Base-by-base conservation (phyloP, 140 eudicot genomes). In the Senecio squalidus region DNA sequence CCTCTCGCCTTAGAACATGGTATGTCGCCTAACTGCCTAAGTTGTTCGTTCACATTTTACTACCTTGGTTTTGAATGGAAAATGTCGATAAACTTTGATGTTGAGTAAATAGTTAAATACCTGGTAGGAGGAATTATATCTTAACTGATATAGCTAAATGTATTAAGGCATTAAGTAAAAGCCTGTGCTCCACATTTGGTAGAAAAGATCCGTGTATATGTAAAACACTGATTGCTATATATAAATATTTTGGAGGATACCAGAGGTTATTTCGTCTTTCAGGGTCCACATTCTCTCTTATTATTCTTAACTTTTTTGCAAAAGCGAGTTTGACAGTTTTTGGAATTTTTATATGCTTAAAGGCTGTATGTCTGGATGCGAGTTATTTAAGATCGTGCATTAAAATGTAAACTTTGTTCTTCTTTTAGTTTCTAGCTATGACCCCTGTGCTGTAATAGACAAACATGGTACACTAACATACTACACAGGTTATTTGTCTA, bases 111-210 rank as follows among this genome's bases (percentile, higher is more conserved):
- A n/a, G n/a, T n/a, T n/a, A n/a, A n/a, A n/a, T n/a, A n/a, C n/a
- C n/a, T 9, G 43, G 15, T 36, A 36, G 43, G 15, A 15, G 13
- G 43, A 36, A 36, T 36, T 2, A 9, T 13, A 10, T 5, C 43
- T 9, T 15, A 0, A 1, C 18, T 18, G 47, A 3, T 56, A 4
- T 33, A 22, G 48, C 48, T 33, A n/a, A 16, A 43, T 57, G 45
- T 15, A n/a, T 46, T 20, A 28, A 62, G 25, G 18, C 68, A 4
- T 62, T 46, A 62, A 30, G 58, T 22, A 30, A 47, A 61, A 21
- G 45, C 1, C 6, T 20, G 13, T 28, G 31, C 47, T 30, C 24
- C 54, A 47, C 58, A 21, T 62, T 29, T 47, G 48, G 23, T 24
- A 21, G 5, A 26, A 15, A 43, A 21, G 68, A 21, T 30, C 30